phyloP scores from a whole-genome alignment of 1,139 yeast genomes.

The Suhomyces ambrosiae region DNA sequence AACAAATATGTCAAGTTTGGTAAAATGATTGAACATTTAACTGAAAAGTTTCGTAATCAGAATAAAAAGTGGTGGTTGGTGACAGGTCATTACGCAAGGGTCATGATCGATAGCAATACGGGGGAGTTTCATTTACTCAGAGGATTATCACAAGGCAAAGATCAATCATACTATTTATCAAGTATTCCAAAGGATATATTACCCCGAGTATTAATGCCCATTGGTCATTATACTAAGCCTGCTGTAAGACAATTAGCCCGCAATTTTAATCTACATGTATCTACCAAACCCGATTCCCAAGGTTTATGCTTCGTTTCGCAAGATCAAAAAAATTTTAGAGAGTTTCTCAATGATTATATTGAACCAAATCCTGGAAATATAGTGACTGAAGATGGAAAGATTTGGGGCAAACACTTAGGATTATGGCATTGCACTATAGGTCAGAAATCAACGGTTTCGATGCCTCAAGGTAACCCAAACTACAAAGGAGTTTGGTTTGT shows the following conservation, averaged over 20 bases:
- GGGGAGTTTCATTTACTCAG: conserved; percentile 54
- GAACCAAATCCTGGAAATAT: conserved; percentile 75
- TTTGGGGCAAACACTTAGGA: conserved; percentile 84
- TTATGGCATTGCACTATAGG: conserved; percentile 96
- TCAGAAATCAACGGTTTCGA: conserved; percentile 72
- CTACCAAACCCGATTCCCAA: conserved; percentile 86
- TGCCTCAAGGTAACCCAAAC: conserved; percentile 84
- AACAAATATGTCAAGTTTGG: conserved; percentile 89
- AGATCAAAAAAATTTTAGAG: conserved; percentile 67
- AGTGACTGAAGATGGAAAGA: conserved; percentile 67
- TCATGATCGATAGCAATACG: conserved; percentile 38
- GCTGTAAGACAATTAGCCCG: conserved; percentile 69
- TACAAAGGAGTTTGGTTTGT: conserved; percentile 87
- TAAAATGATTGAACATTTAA: conserved; percentile 58
- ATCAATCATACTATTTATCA: conserved; percentile 88
- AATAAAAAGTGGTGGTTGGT: conserved; percentile 73
- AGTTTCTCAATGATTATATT: conserved; percentile 75
- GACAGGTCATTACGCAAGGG: conserved; percentile 88
- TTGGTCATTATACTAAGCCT: conserved; percentile 76
- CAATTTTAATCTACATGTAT: conserved; percentile 57
- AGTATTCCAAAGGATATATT: conserved; percentile 56
- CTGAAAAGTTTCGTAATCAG: conserved; percentile 30
- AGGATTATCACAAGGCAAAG: conserved; percentile 65
- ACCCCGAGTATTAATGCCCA: conserved; percentile 65
- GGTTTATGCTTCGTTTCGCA: conserved; percentile 93